phyloP scores from a whole-genome alignment of 2,329 filamentous ascomycete species.

The Alternaria infectoria region DNA sequence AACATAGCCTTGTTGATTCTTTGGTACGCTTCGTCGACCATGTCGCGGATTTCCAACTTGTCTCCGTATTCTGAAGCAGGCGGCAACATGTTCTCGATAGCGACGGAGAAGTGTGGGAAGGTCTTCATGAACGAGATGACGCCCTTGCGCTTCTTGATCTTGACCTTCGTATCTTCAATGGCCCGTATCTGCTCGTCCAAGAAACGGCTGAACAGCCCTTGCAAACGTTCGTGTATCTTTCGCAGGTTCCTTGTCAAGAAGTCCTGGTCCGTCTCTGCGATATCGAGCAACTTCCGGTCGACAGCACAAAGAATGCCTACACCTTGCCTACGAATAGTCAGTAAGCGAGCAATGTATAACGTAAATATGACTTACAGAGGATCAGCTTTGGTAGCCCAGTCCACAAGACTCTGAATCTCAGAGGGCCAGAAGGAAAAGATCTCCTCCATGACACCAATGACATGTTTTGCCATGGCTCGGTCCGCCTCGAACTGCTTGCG shows the following conservation, averaged over 20 bases:
- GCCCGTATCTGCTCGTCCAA: constrained; percentile 93
- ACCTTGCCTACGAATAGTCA: constrained; percentile 70
- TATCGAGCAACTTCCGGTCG: constrained; percentile 77
- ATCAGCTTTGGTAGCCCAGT: constrained; percentile 82
- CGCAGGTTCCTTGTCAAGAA: constrained; percentile 82
- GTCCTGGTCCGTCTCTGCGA: constrained; percentile 91
- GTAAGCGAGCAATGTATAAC: not conserved
- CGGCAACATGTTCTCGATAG: constrained; percentile 81
- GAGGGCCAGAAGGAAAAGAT: constrained; percentile 82
- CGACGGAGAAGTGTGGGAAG: constrained; percentile 84
- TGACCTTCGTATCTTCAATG: constrained; percentile 98
- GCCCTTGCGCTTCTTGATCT: constrained; percentile 97
- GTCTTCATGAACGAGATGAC: constrained; percentile 94
- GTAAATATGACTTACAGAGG: constrained; percentile 68
- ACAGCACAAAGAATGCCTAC: constrained; percentile 83
- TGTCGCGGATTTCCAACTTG: constrained; percentile 70
- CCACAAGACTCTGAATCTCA: constrained; percentile 79
- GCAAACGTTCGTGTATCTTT: constrained; percentile 76
- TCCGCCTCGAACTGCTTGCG: constrained; percentile 87
- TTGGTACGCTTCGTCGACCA: constrained; percentile 85
- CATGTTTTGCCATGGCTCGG: constrained; percentile 79
- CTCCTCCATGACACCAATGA: constrained; percentile 87
- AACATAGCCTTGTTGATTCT: constrained; percentile 95
- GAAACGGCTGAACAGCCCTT: constrained; percentile 81
- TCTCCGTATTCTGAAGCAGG: constrained; percentile 60